Evolutionary conservation across 2,329 filamentous ascomycete genomes (phyloP).

Genomic region (Samsoniella hepiali): DNA sequence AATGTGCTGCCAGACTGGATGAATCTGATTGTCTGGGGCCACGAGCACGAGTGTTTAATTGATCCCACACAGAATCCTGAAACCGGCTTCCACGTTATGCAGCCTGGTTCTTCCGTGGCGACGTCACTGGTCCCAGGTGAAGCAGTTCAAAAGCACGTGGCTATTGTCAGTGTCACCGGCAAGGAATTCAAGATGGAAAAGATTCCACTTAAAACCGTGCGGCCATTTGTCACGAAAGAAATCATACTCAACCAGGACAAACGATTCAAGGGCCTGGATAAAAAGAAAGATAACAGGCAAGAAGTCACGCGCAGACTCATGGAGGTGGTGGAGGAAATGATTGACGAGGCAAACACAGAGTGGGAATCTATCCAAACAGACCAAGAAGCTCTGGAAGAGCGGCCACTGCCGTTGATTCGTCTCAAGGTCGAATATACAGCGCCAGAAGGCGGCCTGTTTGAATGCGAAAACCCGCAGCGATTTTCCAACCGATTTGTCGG

Average conservation of each 20-base stretch:
- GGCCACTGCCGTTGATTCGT: slow-evolving; percentile 79
- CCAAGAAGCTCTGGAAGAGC: slow-evolving; percentile 53
- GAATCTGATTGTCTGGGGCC: slow-evolving; percentile 91
- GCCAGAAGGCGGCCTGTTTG: slow-evolving; percentile 78
- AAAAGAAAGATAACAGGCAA: slow-evolving; percentile 76
- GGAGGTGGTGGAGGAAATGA: slow-evolving; percentile 78
- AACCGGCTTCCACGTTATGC: slow-evolving; percentile 92
- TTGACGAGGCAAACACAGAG: slow-evolving; percentile 74
- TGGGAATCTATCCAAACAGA: slow-evolving; percentile 78
- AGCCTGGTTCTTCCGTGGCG: slow-evolving; percentile 92
- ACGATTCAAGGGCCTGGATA: slow-evolving; percentile 72
- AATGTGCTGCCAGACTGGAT: slow-evolving; percentile 89
- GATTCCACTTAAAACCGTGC: slow-evolving; percentile 79
- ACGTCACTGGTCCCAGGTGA: slow-evolving; percentile 90
- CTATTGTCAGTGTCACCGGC: slow-evolving; percentile 79
- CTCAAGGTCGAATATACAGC: slow-evolving; percentile 88
- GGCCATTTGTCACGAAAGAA: slow-evolving; percentile 86
- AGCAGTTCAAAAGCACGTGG: slow-evolving; percentile 85
- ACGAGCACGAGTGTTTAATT: slow-evolving; percentile 95
- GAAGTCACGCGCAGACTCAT: slow-evolving; percentile 76
- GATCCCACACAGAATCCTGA: slow-evolving; percentile 80
- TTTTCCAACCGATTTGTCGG: slow-evolving; percentile 90
- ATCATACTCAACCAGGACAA: slow-evolving; percentile 73
- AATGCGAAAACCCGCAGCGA: slow-evolving; percentile 91
- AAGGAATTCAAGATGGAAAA: slow-evolving; percentile 77